Conservation (phyloP, 140 eudicot genomes). For the Ambrosia hybrid region DNA sequence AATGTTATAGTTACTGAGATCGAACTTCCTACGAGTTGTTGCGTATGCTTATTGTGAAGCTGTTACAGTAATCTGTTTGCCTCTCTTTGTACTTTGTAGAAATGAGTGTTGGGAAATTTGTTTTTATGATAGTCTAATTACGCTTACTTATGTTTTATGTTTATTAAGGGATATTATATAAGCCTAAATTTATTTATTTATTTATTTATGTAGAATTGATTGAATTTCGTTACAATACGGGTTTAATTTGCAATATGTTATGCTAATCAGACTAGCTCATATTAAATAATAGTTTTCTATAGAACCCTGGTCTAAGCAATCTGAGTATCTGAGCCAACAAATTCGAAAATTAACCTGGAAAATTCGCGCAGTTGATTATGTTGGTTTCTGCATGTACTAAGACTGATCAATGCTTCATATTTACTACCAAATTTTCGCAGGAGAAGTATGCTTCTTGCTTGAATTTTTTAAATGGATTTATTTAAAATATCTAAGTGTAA, state of each 20-base stretch:
- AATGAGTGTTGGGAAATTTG: slow-evolving; percentile 6
- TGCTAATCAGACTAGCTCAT: not conserved
- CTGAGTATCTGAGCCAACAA: not conserved
- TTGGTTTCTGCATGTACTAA: not conserved
- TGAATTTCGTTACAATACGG: not conserved
- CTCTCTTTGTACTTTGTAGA: slow-evolving; percentile 7
- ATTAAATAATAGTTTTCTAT: too few relatives aligned
- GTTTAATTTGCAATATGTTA: not conserved
- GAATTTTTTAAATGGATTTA: not conserved
- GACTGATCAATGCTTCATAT: too few relatives aligned
- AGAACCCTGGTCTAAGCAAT: too few relatives aligned
- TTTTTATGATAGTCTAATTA: not conserved
- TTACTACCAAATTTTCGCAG: not conserved
- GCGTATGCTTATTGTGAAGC: not conserved
- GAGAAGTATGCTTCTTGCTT: not conserved
- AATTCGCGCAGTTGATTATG: slow-evolving; percentile 1
- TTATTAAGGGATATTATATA: not conserved
- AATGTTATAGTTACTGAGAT: too few relatives aligned
- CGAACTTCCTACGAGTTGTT: not conserved
- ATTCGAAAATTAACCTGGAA: slow-evolving; percentile 4
- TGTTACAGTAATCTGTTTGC: not conserved
- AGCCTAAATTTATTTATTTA: not conserved
- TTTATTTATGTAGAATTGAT: not conserved
- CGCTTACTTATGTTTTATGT: not conserved
- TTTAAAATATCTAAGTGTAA: not conserved